Evolutionary conservation across 306 rosid genomes (phyloP).

Genomic region (Sindora glabra): DNA sequence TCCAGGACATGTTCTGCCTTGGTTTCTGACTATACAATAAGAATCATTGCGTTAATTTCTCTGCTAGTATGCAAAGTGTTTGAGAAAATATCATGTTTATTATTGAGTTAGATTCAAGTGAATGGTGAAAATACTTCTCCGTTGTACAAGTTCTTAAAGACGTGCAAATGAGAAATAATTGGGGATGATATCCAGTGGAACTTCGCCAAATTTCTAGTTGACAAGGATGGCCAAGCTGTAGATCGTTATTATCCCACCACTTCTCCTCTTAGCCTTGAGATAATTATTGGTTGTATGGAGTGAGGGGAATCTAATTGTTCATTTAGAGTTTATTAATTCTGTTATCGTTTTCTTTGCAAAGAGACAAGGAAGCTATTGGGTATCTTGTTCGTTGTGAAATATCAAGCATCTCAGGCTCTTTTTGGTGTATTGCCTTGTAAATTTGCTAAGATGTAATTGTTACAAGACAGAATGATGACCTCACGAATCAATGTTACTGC

Average conservation of each 20-base stretch:
- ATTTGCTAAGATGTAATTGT: neutral
- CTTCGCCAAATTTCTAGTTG: conserved; percentile 71
- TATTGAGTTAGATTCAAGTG: conserved; percentile 62
- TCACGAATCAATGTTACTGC: too few relatives aligned
- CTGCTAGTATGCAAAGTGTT: too few relatives aligned
- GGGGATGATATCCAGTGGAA: conserved; percentile 87
- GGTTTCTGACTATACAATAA: too few relatives aligned
- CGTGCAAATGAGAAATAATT: conserved; percentile 70
- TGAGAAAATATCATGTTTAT: too few relatives aligned
- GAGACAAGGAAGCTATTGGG: conserved; percentile 52
- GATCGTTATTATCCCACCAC: conserved; percentile 85
- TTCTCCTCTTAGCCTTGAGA: conserved; percentile 80
- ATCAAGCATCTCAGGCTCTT: neutral
- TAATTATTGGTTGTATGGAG: neutral
- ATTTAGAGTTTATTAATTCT: neutral
- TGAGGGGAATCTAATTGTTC: neutral
- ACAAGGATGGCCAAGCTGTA: conserved; percentile 61
- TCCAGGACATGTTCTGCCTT: neutral
- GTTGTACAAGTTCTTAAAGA: conserved; percentile 64
- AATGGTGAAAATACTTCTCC: conserved; percentile 65
- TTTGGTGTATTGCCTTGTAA: neutral
- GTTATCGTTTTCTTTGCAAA: conserved; percentile 28
- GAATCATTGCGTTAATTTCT: too few relatives aligned
- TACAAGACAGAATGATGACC: too few relatives aligned
- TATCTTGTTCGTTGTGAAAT: conserved; percentile 14